Evolutionary conservation across 306 rosid genomes (phyloP), one percentile per base, ranked within the genome.

Genomic region (Coriaria nepalensis): DNA sequence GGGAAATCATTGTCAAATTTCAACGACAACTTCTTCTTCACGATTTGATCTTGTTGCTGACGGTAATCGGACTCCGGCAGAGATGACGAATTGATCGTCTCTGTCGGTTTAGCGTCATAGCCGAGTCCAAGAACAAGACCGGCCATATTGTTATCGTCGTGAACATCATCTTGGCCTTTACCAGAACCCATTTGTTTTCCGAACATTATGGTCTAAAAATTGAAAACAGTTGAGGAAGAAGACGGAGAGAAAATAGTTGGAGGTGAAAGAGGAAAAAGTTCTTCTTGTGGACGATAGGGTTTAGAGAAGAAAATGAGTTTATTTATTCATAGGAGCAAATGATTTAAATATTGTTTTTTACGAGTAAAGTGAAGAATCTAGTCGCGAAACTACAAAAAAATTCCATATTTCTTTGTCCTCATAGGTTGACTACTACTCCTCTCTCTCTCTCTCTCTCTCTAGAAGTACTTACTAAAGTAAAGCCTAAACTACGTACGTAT

Each of bases 41-140:
- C 50, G 43, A 59, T 67, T 35, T 37, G 51, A 35, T 37, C 15
- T 14, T 45, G 50, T 4, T 45, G 66, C 9, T 67, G 63, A 47
- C 42, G 37, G 8, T 35, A 60, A n/a, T 37, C 57, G 61, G 44
- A 50, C 34, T n/a, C n/a, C n/a, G n/a, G n/a, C n/a, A n/a, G n/a
- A n/a, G n/a, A n/a, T n/a, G n/a, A n/a, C n/a, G n/a, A n/a, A n/a
- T n/a, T n/a, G n/a, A n/a, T n/a, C n/a, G 37, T 44, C 38, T 55
- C 43, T 3, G 50, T 6, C 4, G 37, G 33, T 35, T 50, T 57
- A 8, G 52, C 62, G 56, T 15, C 47, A 5, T 62, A 14, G 57
- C 64, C 55, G 8, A 78, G 77, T 4, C 71, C 79, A 42, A 84
- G 82, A 10, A 53, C 68, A 57, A 87, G 86, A 37, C 78, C 73